phyloP scores from a whole-genome alignment of 208 protist species.

The Angomonas desouzai region DNA sequence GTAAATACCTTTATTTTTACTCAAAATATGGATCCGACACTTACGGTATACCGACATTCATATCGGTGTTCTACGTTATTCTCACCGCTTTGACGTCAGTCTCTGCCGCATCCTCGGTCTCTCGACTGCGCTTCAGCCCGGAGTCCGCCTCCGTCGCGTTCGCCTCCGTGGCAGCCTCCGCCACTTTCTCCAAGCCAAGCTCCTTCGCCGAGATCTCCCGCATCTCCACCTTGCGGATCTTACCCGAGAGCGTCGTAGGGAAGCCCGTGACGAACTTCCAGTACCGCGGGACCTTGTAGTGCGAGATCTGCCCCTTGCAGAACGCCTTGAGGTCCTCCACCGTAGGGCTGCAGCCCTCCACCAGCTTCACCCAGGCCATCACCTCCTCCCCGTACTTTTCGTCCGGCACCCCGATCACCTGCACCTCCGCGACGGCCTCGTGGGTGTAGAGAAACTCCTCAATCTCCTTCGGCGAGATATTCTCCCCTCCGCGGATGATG shows the following conservation, averaged over 20 bases:
- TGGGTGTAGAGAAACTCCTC: not conserved
- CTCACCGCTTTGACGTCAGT: no score
- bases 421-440: not conserved
- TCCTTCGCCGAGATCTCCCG: not conserved
- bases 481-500: slow-evolving; percentile 6
- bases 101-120: no score
- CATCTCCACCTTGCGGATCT: not conserved
- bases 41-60: no score
- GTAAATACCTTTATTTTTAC: no score
- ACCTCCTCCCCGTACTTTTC: slow-evolving; percentile 3
- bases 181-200: not conserved
- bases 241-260: not conserved
- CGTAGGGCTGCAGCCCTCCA: not conserved
- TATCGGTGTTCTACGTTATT: no score
- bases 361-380: slow-evolving; percentile 5
- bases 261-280: not conserved
- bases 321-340: not conserved
- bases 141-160: not conserved
- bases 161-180: not conserved
- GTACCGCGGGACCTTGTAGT: not conserved
- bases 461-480: slow-evolving; percentile 3
- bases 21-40: no score
- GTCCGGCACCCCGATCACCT: slow-evolving; percentile 3
- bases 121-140: no score
- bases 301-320: not conserved